Conservation (phyloP, 2,329 filamentous ascomycete species). For the Lecanicillium sp. region DNA sequence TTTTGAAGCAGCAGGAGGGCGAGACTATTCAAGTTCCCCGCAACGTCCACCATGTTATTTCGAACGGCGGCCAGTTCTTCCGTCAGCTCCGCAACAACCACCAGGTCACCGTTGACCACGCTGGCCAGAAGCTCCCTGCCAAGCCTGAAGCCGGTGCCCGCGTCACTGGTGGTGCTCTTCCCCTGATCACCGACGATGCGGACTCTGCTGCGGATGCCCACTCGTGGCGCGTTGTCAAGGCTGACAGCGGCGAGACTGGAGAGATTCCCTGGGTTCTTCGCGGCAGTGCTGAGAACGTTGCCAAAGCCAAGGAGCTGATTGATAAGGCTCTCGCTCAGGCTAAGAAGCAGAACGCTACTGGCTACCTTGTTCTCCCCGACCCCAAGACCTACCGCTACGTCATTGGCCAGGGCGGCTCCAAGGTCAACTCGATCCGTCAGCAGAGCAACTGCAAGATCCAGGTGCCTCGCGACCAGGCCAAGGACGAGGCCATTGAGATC, state of each 20-base stretch:
- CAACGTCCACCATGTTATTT: constrained; percentile 74
- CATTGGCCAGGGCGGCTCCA: constrained; percentile 80
- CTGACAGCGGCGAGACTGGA: constrained; percentile 53
- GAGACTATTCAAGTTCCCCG: constrained; percentile 82
- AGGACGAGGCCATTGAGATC: constrained; percentile 83
- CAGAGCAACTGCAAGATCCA: constrained; percentile 91
- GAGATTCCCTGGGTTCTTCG: constrained; percentile 87
- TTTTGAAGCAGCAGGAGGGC: constrained; percentile 81
- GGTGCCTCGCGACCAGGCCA: constrained; percentile 74
- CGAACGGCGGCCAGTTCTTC: constrained; percentile 91
- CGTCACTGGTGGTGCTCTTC: constrained; percentile 59
- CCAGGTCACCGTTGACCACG: constrained; percentile 88
- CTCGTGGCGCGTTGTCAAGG: constrained; percentile 77
- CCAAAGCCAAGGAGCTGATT: constrained; percentile 73
- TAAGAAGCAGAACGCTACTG: constrained; percentile 63
- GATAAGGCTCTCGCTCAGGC: constrained; percentile 67
- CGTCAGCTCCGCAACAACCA: constrained; percentile 79
- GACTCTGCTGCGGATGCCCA: constrained; percentile 59
- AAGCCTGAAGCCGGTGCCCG: constrained; percentile 55
- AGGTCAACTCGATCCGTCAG: constrained; percentile 88
- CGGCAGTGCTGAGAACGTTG: constrained; percentile 69
- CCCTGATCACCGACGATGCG: constrained; percentile 88
- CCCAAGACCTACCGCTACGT: constrained; percentile 84
- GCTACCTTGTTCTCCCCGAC: constrained; percentile 86
- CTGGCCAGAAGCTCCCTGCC: constrained; percentile 67